Percentiles rank a stretch among this genome's conserved stretches.
These are phyloP conservation scores for Erysimum cheiri DNA, from an alignment of 441 rosid genomes.

Conservation along the genomic window DNA sequence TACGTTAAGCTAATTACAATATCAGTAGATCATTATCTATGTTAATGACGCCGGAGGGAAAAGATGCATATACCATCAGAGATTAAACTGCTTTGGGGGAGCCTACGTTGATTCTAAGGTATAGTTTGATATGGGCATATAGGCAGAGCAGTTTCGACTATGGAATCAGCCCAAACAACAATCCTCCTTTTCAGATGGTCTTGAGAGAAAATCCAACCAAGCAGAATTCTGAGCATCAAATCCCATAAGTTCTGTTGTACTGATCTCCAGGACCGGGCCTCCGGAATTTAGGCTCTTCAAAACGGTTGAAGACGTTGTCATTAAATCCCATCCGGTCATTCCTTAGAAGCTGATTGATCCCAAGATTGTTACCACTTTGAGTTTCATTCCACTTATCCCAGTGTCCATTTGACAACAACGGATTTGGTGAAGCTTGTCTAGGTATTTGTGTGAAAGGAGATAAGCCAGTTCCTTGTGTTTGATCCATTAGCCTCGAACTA, in stretches of 20 bases:
- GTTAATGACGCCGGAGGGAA: not conserved
- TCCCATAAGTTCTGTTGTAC: conserved; percentile 72
- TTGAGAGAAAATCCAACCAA: conserved; percentile 13
- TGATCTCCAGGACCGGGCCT: conserved; percentile 67
- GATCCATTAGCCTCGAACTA: conserved; percentile 75
- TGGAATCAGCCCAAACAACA: conserved; percentile 24
- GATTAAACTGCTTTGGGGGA: conserved; percentile 14
- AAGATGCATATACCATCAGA: conserved; percentile 9
- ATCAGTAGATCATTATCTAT: not conserved
- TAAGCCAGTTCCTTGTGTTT: conserved; percentile 56
- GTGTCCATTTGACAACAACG: conserved; percentile 68
- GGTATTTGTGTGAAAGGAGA: conserved; percentile 61
- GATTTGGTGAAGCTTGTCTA: conserved; percentile 64
- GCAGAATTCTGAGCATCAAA: conserved; percentile 46
- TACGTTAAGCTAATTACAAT: not conserved
- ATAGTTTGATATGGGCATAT: conserved; percentile 10
- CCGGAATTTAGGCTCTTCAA: conserved; percentile 68
- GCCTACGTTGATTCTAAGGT: not conserved
- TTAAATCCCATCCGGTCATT: conserved; percentile 73
- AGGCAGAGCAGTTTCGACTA: conserved; percentile 21
- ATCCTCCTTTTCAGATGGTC: conserved; percentile 1
- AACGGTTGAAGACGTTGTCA: conserved; percentile 54
- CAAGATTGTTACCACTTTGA: conserved; percentile 61
- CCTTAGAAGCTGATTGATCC: conserved; percentile 63
- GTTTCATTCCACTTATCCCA: conserved; percentile 87